phyloP scores from a whole-genome alignment of 2,329 filamentous ascomycete genomes.

The Oidium heveae region DNA sequence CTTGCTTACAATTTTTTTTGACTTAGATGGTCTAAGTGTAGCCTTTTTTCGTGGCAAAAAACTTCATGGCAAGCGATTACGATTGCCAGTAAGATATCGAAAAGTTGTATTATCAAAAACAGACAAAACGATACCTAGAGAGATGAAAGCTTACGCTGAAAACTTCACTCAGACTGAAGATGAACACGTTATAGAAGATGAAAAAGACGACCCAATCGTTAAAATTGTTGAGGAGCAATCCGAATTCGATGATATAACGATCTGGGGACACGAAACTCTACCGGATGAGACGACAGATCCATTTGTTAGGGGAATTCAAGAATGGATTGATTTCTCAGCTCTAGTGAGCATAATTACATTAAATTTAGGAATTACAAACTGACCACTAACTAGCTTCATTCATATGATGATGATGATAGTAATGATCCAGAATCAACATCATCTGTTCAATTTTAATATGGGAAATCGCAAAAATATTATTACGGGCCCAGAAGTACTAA shows the following conservation, averaged over 20 bases:
- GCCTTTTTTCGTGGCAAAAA: slow-evolving; percentile 62
- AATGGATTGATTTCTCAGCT: slow-evolving; percentile 56
- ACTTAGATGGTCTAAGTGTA: slow-evolving; percentile 24
- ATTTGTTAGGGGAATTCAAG: slow-evolving; percentile 49
- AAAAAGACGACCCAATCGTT: slow-evolving; percentile 19
- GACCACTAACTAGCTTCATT: slow-evolving; percentile 5
- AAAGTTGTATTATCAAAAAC: slow-evolving; percentile 32
- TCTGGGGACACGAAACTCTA: slow-evolving; percentile 62
- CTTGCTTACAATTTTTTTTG: background rate
- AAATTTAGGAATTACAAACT: background rate
- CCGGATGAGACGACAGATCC: slow-evolving; percentile 37
- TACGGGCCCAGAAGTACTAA: too few species aligned
- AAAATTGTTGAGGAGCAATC: slow-evolving; percentile 36
- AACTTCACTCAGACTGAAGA: slow-evolving; percentile 9
- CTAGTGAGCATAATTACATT: slow-evolving; percentile 20
- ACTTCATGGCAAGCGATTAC: slow-evolving; percentile 39
- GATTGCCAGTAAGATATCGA: slow-evolving; percentile 45
- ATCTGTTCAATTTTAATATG: too few species aligned
- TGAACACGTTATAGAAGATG: slow-evolving; percentile 20
- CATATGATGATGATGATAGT: slow-evolving; percentile 1
- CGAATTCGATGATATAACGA: slow-evolving; percentile 45
- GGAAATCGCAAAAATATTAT: too few species aligned
- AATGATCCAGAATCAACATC: too few species aligned
- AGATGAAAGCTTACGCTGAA: slow-evolving; percentile 1
- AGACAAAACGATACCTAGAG: slow-evolving; percentile 14